phyloP scores from a whole-genome alignment of 1,139 yeast genomes.

The Entelexis paramagnoliae region DNA sequence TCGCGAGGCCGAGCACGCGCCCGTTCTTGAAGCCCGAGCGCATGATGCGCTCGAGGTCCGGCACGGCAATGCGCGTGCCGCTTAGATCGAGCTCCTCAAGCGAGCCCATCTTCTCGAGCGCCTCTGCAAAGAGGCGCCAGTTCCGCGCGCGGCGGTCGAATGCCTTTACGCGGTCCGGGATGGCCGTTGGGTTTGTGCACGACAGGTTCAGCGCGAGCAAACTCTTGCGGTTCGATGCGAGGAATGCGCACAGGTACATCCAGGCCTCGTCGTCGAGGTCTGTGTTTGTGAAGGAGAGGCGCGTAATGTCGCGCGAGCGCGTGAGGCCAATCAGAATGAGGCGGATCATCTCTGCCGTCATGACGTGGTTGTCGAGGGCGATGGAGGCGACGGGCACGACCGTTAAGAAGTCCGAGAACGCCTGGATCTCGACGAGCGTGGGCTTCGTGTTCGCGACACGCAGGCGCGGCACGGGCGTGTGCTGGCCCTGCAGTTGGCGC shows the following conservation, averaged over 20 bases:
- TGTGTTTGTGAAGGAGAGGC: constrained; percentile 68
- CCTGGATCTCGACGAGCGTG: constrained; percentile 74
- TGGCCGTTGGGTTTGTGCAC: constrained; percentile 23
- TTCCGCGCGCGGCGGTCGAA: constrained; percentile 57
- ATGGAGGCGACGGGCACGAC: constrained; percentile 72
- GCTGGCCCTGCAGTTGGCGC: constrained; percentile 68
- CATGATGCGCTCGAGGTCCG: constrained; percentile 40
- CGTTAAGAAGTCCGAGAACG: constrained; percentile 79
- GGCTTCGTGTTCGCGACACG: constrained; percentile 84
- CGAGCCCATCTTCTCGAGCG: constrained; percentile 48
- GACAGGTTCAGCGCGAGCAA: constrained; percentile 58
- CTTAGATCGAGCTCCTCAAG: constrained; percentile 74
- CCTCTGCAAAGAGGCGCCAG: constrained; percentile 59
- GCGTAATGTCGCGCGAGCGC: constrained; percentile 49
- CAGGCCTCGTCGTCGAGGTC: constrained; percentile 63
- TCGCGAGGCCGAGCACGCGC: constrained; percentile 66
- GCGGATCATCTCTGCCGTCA: constrained; percentile 71
- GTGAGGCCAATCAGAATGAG: constrained; percentile 55
- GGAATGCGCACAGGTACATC: constrained; percentile 62
- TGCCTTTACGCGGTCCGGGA: constrained; percentile 18
- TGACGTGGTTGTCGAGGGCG: constrained; percentile 70
- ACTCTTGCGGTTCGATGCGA: constrained; percentile 43
- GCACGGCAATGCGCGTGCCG: constrained; percentile 58
- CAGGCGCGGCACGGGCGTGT: constrained; percentile 63
- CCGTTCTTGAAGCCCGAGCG: constrained; percentile 46